phyloP scores from a whole-genome alignment of 2,329 filamentous ascomycete genomes.

The Diaporthe batatas region DNA sequence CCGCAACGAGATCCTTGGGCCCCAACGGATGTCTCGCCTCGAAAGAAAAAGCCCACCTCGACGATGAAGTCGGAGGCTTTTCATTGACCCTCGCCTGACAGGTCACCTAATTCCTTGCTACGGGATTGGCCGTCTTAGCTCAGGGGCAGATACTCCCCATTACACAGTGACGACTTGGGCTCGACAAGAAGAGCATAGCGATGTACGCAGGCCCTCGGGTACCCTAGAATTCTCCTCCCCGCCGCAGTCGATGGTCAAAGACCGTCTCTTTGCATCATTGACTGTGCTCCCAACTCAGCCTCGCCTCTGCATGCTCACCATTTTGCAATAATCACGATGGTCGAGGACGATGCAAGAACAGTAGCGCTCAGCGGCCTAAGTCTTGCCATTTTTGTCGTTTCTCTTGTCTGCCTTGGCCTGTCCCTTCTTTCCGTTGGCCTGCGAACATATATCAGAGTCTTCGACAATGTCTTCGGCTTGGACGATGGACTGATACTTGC shows the following conservation, averaged over 20 bases:
- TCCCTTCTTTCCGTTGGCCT: conserved; percentile 43
- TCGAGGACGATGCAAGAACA: conserved; percentile 12
- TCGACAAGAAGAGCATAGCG: background rate
- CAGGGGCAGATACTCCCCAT: conserved; percentile 13
- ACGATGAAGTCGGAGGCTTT: conserved; percentile 8
- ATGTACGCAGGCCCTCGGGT: conserved; percentile 17
- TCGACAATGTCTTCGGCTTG: conserved; percentile 27
- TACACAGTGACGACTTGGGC: background rate
- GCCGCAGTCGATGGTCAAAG: background rate
- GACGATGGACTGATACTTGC: conserved; percentile 37
- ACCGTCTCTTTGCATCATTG: background rate
- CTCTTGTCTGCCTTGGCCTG: conserved; percentile 42
- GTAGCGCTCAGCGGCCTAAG: conserved; percentile 32
- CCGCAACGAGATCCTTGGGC: conserved; percentile 5
- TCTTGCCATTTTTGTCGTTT: conserved; percentile 44
- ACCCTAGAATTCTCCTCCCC: conserved; percentile 13
- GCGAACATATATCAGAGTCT: conserved; percentile 41
- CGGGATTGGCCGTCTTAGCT: conserved; percentile 12
- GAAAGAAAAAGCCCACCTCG: conserved; percentile 3
- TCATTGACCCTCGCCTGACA: conserved; percentile 20
- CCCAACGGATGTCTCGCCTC: conserved; percentile 20
- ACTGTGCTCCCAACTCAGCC: background rate
- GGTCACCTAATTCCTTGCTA: conserved; percentile 6
- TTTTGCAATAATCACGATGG: background rate
- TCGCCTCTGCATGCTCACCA: background rate